Conservation (phyloP, 2,329 filamentous ascomycete genomes). For the Aplosporella prunicola region DNA sequence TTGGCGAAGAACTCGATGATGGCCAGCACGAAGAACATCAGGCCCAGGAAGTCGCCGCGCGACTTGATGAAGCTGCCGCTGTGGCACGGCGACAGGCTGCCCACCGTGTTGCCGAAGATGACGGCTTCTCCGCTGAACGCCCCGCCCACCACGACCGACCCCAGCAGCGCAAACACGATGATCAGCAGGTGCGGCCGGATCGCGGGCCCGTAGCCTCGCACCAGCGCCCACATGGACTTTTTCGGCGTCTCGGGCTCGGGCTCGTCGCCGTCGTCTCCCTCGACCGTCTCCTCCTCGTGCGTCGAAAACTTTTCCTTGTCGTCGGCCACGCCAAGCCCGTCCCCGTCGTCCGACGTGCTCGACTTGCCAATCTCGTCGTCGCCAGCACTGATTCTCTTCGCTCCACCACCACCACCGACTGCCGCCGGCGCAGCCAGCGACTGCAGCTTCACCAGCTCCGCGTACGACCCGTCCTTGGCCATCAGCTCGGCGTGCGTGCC, state of each 20-base stretch:
- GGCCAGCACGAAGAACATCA: slow-evolving; percentile 53
- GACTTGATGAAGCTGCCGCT: slow-evolving; percentile 39
- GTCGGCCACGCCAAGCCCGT: slow-evolving; percentile 16
- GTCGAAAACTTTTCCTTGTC: slow-evolving; percentile 4
- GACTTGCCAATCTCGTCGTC: slow-evolving; percentile 14
- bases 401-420: neutral
- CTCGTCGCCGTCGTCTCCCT: neutral
- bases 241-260: neutral
- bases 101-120: slow-evolving; percentile 53
- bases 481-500: slow-evolving; percentile 26
- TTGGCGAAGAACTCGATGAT: slow-evolving; percentile 54
- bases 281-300: neutral
- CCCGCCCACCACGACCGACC: slow-evolving; percentile 45
- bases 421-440: neutral
- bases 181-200: slow-evolving; percentile 35
- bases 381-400: slow-evolving; percentile 10
- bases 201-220: too few relatives aligned
- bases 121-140: slow-evolving; percentile 49
- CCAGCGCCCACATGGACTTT: slow-evolving; percentile 24
- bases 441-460: slow-evolving; percentile 42
- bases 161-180: slow-evolving; percentile 41
- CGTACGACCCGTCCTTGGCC: slow-evolving; percentile 34
- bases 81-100: slow-evolving; percentile 47
- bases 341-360: slow-evolving; percentile 16
- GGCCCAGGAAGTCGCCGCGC: slow-evolving; percentile 44